Evolutionary conservation across 805 yeast species (phyloP), one percentile per base, ranked within the genome.

Genomic region (Starmera amethionina): DNA sequence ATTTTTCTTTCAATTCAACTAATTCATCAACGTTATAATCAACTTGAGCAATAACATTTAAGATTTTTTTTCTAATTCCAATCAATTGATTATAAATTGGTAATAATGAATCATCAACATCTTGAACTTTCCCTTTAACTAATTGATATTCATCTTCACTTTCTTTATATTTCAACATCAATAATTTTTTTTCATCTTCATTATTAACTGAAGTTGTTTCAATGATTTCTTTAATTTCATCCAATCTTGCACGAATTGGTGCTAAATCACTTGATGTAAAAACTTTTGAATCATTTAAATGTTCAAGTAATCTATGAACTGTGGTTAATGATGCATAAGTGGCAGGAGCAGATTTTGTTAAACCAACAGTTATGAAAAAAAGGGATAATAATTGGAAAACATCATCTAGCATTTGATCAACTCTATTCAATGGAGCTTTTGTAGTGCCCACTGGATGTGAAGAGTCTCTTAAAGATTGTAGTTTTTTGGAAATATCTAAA

Each of bases 281-380:
- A 16, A 85, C 86, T 41, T 78, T 79, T 38, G 85, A 75, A 56
- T 85, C 96, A 47, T 77, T 74, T 45, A 90, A 65, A 62, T 90
- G 97, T 47, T 77, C 84, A 49, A 93, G 68, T 42, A 93, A 65
- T 49, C 93, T 77, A 61, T 81, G 82, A 16, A 93, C 95, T 0
- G 97, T 87, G 34, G 88, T 72, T 34, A 90, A 64, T 4, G 95
- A 84, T 6, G 95, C 90, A 62, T 84, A 93, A 1, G 96, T 85
- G 5, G 97, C 96, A 1, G 97, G 96, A 1, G 96, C 95, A 30
- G 87, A 74, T 50, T 87, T 81, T 36, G 83, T 82, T 50, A 87
- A 67, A 3, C 99, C 99, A 43, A 94, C 93, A 2, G 97, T 86
- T 54, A 90, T 75, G 60, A 89, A 86, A 48, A 93, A 82, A 39